Evolutionary conservation across 129 eudicot genomes (phyloP).

Genomic region (Chrysanthemum seticuspe): DNA sequence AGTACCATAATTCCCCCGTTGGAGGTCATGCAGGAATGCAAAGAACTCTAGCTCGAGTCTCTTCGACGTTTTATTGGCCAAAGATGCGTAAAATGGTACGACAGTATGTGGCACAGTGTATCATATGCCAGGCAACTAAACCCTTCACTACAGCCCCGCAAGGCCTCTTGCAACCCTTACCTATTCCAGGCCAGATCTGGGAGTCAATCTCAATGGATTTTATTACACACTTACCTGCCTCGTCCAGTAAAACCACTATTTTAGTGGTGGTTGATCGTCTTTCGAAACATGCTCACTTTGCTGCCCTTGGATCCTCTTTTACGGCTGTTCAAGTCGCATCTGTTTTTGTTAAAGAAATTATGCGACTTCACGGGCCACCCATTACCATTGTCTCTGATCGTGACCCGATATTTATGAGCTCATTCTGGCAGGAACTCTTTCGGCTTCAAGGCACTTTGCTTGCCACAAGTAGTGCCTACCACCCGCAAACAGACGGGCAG

Average conservation of each 20-base stretch:
- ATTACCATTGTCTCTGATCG: background rate
- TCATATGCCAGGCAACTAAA: background rate
- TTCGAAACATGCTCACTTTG: background rate
- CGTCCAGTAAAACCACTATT: background rate
- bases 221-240: background rate
- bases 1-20: background rate
- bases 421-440: background rate
- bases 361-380: background rate
- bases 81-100: background rate
- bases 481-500: background rate
- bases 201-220: background rate
- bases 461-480: background rate
- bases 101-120: background rate
- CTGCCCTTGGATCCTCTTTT: background rate
- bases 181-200: background rate
- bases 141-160: background rate
- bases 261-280: background rate
- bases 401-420: background rate
- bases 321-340: background rate
- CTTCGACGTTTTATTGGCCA: background rate
- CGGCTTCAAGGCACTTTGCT: background rate
- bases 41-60: background rate
- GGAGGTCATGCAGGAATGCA: background rate
- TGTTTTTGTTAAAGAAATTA: background rate
- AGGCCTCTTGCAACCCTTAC: background rate